Evolutionary conservation across 1,284 basidiomycete species (phyloP).

Genomic region (Anthracocystis panici-leucophaei): DNA sequence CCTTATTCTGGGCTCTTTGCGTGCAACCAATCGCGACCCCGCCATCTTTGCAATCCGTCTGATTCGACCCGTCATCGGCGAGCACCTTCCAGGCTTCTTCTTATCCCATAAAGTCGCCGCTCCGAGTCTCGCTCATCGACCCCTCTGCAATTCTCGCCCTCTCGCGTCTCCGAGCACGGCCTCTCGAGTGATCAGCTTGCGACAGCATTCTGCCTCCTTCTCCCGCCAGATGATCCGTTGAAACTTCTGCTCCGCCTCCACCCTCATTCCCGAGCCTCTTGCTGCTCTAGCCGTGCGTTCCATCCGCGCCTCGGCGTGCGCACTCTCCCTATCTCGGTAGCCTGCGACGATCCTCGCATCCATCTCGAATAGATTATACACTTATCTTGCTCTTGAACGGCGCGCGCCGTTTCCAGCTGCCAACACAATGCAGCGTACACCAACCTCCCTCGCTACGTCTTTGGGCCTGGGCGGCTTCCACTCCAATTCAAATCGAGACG

Average conservation of each 20-base stretch:
- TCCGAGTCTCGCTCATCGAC: no score
- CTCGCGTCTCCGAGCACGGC: background rate
- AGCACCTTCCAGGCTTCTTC: no score
- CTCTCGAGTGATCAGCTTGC: background rate
- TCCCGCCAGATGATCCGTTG: background rate
- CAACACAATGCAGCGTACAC: conserved; percentile 13
- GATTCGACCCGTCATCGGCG: no score
- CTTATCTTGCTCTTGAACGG: background rate
- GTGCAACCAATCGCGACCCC: no score
- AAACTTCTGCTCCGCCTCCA: background rate
- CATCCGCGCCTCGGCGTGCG: conserved; percentile 15
- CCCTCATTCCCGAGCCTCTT: background rate
- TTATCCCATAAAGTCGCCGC: no score
- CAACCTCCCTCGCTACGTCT: conserved; percentile 8
- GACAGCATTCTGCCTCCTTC: background rate
- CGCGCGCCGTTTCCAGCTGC: no score
- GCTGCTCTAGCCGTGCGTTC: conserved; percentile 2
- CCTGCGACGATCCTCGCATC: background rate
- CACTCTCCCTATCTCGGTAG: background rate
- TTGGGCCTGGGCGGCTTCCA: conserved; percentile 9
- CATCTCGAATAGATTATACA: background rate
- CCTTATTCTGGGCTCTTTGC: no score
- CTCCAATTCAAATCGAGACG: background rate
- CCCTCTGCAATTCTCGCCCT: background rate
- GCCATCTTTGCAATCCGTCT: no score